phyloP scores from a whole-genome alignment of 2,329 filamentous ascomycete genomes.

The Aspergillus luchuensis region DNA sequence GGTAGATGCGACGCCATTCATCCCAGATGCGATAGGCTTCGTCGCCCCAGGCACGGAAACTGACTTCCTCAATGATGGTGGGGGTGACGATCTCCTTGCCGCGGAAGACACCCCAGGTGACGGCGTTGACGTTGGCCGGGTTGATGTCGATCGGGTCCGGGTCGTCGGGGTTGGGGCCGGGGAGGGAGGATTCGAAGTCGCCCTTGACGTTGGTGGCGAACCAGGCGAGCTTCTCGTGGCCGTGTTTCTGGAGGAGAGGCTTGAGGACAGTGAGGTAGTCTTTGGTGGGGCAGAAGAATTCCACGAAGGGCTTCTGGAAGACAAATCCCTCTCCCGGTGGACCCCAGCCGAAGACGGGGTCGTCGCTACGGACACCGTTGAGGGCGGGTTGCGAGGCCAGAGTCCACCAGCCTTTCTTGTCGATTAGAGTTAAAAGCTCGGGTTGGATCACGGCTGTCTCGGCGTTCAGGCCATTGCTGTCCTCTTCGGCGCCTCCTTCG shows the following conservation, averaged over 20 bases:
- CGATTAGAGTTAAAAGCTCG: conserved; percentile 74
- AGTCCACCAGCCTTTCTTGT: conserved; percentile 85
- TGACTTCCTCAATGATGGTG: conserved; percentile 94
- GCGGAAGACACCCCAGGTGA: conserved; percentile 95
- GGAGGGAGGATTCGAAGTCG: conserved; percentile 69
- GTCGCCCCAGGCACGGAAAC: conserved; percentile 90
- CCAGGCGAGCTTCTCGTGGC: conserved; percentile 73
- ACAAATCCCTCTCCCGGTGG: conserved; percentile 83
- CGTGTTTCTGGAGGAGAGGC: conserved; percentile 60
- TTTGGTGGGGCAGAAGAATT: conserved; percentile 79
- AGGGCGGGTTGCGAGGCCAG: conserved; percentile 93
- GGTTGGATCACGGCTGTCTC: conserved; percentile 81
- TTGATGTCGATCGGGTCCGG: conserved; percentile 37
- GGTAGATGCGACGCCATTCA: conserved; percentile 90
- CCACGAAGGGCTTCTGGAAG: conserved; percentile 97
- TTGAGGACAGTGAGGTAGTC: conserved; percentile 70
- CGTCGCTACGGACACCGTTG: conserved; percentile 75
- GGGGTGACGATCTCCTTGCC: conserved; percentile 95
- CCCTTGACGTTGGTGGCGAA: conserved; percentile 79
- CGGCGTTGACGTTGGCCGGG: conserved; percentile 74
- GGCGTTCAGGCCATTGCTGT: conserved; percentile 51
- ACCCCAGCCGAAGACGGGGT: conserved; percentile 89
- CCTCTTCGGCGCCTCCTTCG: conserved; percentile 68
- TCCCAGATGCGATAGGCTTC: conserved; percentile 95
- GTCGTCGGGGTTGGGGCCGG: conserved; percentile 27